Percentiles rank a stretch among this genome's conserved stretches.
phyloP scores from a whole-genome alignment of 208 protist genomes.

The Tritrichomonas foetus region DNA sequence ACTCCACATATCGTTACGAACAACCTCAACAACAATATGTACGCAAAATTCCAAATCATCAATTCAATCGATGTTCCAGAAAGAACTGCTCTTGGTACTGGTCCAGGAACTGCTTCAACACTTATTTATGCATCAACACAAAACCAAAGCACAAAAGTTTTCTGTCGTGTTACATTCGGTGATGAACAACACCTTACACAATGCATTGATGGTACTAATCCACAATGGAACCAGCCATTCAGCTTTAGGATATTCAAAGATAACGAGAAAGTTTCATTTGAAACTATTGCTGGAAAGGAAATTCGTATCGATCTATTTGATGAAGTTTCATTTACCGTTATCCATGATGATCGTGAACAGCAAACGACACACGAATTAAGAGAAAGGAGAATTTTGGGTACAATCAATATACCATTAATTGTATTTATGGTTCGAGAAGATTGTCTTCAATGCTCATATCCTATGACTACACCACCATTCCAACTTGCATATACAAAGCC shows the following conservation, averaged over 20 bases:
- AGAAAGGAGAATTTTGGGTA: background rate
- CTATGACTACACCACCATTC: background rate
- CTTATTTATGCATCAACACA: background rate
- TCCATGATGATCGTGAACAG: background rate
- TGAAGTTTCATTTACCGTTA: background rate
- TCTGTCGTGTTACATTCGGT: background rate
- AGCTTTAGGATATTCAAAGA: background rate
- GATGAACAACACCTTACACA: background rate
- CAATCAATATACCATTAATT: background rate
- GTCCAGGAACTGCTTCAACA: background rate
- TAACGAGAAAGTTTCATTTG: background rate
- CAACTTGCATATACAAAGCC: background rate
- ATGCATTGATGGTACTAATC: no score
- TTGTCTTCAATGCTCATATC: background rate
- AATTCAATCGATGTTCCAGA: background rate
- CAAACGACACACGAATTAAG: background rate
- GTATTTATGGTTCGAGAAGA: background rate
- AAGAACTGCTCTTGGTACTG: background rate
- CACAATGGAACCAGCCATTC: constrained; percentile 11
- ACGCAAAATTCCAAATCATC: background rate
- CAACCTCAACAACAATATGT: background rate
- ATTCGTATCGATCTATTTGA: background rate
- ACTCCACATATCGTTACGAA: background rate
- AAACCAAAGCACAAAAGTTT: background rate
- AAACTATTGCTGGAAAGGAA: no score